Evolutionary conservation across 148 eudicot genomes (phyloP).

Genomic region (Camellia granthamiana): DNA sequence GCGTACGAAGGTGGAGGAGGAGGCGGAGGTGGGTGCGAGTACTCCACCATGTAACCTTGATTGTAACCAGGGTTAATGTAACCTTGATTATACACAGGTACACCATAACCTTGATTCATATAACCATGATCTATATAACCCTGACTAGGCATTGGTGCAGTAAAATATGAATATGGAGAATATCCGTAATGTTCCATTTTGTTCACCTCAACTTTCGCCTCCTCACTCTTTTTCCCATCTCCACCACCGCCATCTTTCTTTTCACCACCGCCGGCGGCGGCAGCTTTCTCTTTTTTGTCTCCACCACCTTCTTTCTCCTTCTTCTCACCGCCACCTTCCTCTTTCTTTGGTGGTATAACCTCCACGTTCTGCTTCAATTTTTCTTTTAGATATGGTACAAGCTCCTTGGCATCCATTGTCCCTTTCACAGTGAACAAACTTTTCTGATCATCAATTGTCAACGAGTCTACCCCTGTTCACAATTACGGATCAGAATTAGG

Average conservation of each 20-base stretch:
- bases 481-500: not conserved
- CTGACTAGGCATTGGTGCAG: not conserved
- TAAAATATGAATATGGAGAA: not conserved
- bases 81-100: not conserved
- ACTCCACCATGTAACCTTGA: not conserved
- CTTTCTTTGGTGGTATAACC: slow-evolving; percentile 51
- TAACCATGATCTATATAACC: not conserved
- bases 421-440: slow-evolving; percentile 59
- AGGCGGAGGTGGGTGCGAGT: slow-evolving; percentile 11
- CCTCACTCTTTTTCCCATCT: slow-evolving; percentile 2
- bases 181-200: slow-evolving; percentile 13
- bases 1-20: not conserved
- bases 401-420: slow-evolving; percentile 65
- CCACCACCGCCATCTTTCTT: not conserved
- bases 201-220: slow-evolving; percentile 8
- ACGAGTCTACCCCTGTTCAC: slow-evolving; percentile 56
- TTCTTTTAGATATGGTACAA: slow-evolving; percentile 47
- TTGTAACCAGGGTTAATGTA: not conserved
- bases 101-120: not conserved
- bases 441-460: slow-evolving; percentile 46
- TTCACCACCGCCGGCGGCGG: not conserved
- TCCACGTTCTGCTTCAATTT: slow-evolving; percentile 58
- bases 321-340: slow-evolving; percentile 32
- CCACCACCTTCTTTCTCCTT: not conserved
- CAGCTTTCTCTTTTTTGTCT: not conserved